Evolutionary conservation across 805 yeast species (phyloP).

Genomic region (Yamadazyma tumulicola): DNA sequence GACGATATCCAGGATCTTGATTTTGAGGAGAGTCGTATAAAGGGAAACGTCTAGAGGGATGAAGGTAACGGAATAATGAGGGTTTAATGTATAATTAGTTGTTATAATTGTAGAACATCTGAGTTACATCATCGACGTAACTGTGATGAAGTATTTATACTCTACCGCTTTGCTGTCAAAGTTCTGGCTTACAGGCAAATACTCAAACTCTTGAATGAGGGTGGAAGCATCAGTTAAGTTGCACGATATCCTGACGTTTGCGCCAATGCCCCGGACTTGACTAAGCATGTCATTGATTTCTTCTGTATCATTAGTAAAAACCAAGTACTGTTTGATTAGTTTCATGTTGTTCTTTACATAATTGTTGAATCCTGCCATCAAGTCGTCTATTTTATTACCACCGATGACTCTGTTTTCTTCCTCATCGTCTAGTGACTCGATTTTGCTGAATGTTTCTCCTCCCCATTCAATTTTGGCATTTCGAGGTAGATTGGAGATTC

Average conservation of each 20-base stretch:
- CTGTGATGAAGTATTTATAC: conserved; percentile 14
- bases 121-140: conserved; percentile 14
- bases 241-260: conserved; percentile 6
- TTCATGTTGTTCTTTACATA: background rate
- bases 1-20: conserved; percentile 16
- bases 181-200: conserved; percentile 16
- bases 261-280: background rate
- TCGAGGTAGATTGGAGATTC: conserved; percentile 58
- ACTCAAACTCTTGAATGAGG: conserved; percentile 10
- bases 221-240: conserved; percentile 2
- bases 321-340: background rate
- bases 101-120: no score
- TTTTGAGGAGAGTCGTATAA: conserved; percentile 9
- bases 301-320: conserved; percentile 14
- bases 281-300: conserved; percentile 11
- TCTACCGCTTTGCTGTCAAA: conserved; percentile 10
- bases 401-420: conserved; percentile 15
- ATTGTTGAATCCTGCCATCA: conserved; percentile 3
- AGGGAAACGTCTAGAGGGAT: no score
- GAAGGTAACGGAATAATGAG: no score
- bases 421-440: conserved; percentile 42
- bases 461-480: conserved; percentile 73
- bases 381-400: background rate
- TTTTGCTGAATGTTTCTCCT: conserved; percentile 47
- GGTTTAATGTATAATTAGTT: no score